Base-by-base conservation (phyloP, 2,329 filamentous ascomycete genomes). In the Ustilaginoidea virens region DNA sequence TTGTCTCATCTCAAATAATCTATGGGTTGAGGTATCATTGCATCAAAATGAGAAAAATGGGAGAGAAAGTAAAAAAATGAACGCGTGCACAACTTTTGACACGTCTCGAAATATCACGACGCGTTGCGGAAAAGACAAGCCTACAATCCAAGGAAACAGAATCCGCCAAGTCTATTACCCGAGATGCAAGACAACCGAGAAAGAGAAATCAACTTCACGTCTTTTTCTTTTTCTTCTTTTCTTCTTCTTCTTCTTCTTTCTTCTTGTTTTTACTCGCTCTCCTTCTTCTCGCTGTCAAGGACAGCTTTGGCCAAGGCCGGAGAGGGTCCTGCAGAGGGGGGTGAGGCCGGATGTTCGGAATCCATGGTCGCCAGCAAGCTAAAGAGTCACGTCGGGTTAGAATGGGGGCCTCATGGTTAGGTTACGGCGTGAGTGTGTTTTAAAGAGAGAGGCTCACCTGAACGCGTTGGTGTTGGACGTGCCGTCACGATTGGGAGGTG, bases 401-500 rank as follows among this genome's bases (percentile, higher is more conserved):
- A n/a, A n/a, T n/a, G n/a, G n/a, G n/a, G n/a, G n/a, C n/a, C n/a
- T n/a, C n/a, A n/a, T n/a, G n/a, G n/a, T n/a, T n/a, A n/a, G n/a
- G n/a, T n/a, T n/a, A n/a, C n/a, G n/a, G n/a, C n/a, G n/a, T n/a
- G n/a, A n/a, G n/a, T n/a, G n/a, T n/a, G n/a, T n/a, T n/a, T n/a
- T n/a, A n/a, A n/a, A n/a, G n/a, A n/a, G n/a, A n/a, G n/a, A n/a
- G n/a, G 5, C 78, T 66, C 73, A 94, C 86, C 83, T 87, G 63
- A 93, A 98, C 43, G 86, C 78, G 63, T 98, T 98, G 42, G 76
- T 73, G 47, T 80, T 80, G 34, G 72, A 77, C 30, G 69, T 67
- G 33, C 44, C 51, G 36, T 63, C 57, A 31, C 60, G 55, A 13
- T 68, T 69, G 25, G 85, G 80, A 31, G 86, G 86, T 27, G 87